phyloP scores from a whole-genome alignment of 176 grass and related monocot species.

The Avena sativa region DNA sequence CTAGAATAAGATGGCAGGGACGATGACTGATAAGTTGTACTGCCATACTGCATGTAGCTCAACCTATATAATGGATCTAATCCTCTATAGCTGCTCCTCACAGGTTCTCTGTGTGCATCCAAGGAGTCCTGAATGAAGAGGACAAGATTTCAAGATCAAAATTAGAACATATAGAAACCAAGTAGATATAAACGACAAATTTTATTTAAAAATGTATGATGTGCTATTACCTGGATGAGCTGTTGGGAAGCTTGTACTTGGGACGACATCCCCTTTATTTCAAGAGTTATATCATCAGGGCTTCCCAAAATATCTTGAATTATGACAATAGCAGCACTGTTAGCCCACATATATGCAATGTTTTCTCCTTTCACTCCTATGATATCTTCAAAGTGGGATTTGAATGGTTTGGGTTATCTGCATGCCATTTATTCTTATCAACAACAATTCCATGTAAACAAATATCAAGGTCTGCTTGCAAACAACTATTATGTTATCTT shows the following conservation, averaged over 20 bases:
- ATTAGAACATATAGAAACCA: background rate
- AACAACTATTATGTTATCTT: background rate
- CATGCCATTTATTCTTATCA: slow-evolving; percentile 40
- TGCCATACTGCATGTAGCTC: slow-evolving; percentile 74
- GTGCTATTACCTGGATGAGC: slow-evolving; percentile 73
- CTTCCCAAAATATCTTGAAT: slow-evolving; percentile 83
- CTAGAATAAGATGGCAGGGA: slow-evolving; percentile 73
- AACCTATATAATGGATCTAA: slow-evolving; percentile 75
- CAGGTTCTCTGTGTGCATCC: slow-evolving; percentile 73
- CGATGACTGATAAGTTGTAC: slow-evolving; percentile 60
- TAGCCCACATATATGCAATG: slow-evolving; percentile 86
- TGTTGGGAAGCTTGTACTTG: slow-evolving; percentile 89
- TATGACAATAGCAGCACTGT: slow-evolving; percentile 81
- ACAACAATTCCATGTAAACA: slow-evolving; percentile 23
- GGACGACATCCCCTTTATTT: slow-evolving; percentile 92
- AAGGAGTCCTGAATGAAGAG: slow-evolving; percentile 68
- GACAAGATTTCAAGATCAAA: background rate
- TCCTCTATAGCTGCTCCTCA: slow-evolving; percentile 66
- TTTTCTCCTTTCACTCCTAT: slow-evolving; percentile 93
- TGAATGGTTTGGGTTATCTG: slow-evolving; percentile 42
- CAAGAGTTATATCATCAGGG: slow-evolving; percentile 95
- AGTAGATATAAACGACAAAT: background rate
- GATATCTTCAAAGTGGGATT: slow-evolving; percentile 98
- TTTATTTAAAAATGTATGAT: background rate
- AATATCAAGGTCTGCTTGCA: background rate